A percentile compares a stretch with the other conserved stretches of the same genome.
These are phyloP conservation scores for Nitzschia palea DNA, from an alignment of 108 stramenopile genomes.

Conservation along the genomic window DNA sequence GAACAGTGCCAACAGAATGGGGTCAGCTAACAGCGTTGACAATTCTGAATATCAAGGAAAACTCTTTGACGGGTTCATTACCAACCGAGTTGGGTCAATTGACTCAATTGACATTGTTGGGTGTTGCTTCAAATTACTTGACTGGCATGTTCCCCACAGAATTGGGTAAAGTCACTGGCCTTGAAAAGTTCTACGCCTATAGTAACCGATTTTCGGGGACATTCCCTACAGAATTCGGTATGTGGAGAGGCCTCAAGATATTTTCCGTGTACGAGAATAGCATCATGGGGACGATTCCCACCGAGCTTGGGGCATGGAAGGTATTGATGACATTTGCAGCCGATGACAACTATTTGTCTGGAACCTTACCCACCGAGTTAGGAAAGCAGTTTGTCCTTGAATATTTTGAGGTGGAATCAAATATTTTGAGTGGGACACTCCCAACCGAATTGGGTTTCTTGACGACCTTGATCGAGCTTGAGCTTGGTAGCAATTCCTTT, in stretches of 20 bases:
- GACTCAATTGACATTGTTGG: too few relatives aligned
- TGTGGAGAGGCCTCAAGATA: too few relatives aligned
- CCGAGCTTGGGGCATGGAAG: neutral
- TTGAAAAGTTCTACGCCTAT: too few relatives aligned
- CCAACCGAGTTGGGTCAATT: too few relatives aligned
- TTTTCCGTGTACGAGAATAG: too few relatives aligned
- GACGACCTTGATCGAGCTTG: neutral
- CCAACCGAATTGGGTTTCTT: constrained; percentile 45
- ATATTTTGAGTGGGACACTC: constrained; percentile 31
- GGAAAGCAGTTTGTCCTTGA: neutral
- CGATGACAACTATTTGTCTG: neutral
- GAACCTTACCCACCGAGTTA: neutral
- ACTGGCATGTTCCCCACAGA: too few relatives aligned
- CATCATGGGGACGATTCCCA: too few relatives aligned
- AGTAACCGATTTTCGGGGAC: too few relatives aligned
- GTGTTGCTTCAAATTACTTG: too few relatives aligned
- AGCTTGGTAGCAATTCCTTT: constrained; percentile 31
- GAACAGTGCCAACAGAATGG: constrained; percentile 45
- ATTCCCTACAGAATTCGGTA: too few relatives aligned
- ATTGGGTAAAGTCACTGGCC: too few relatives aligned
- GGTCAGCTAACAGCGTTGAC: constrained; percentile 20
- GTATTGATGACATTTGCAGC: neutral
- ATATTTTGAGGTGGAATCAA: constrained; percentile 9
- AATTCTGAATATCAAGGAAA: constrained; percentile 25
- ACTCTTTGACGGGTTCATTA: too few relatives aligned